Conservation (phyloP, 2,329 filamentous ascomycete genomes). For the Graphiopsis chlorocephala region DNA sequence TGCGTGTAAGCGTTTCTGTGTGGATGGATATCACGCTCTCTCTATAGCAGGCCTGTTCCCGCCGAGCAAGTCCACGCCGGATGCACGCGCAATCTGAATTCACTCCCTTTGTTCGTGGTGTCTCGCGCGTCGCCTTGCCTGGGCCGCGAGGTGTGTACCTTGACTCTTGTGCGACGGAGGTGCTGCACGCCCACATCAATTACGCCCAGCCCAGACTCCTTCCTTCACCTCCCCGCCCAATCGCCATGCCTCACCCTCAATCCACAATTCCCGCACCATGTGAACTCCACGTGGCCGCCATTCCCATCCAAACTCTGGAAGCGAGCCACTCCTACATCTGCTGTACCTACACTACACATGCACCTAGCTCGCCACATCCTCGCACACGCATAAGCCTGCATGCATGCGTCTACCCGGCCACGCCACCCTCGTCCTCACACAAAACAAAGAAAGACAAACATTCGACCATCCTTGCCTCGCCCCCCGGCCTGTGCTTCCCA, state of each 20-base stretch:
- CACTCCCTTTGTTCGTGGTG: background rate
- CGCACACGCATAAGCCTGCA: background rate
- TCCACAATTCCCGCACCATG: background rate
- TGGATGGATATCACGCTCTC: background rate
- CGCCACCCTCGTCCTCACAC: background rate
- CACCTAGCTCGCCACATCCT: background rate
- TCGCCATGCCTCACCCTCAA: background rate
- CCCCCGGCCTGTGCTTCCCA: background rate
- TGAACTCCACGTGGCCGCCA: conserved; percentile 10
- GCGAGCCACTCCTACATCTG: background rate
- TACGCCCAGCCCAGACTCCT: background rate
- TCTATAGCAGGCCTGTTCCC: background rate
- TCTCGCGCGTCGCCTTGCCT: conserved; percentile 3
- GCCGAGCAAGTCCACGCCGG: background rate
- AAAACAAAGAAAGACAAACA: background rate
- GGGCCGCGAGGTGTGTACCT: background rate
- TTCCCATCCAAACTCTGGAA: background rate
- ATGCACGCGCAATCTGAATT: background rate
- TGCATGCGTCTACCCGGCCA: background rate
- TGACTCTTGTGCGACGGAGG: background rate
- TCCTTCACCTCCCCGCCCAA: conserved; percentile 2
- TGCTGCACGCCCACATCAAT: background rate
- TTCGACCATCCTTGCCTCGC: background rate
- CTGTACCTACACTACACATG: conserved; percentile 1
- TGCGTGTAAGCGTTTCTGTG: background rate